These are phyloP conservation scores for Claviceps lovelessii DNA, from an alignment of 2,329 filamentous ascomycete species.

Conservation along the genomic window DNA sequence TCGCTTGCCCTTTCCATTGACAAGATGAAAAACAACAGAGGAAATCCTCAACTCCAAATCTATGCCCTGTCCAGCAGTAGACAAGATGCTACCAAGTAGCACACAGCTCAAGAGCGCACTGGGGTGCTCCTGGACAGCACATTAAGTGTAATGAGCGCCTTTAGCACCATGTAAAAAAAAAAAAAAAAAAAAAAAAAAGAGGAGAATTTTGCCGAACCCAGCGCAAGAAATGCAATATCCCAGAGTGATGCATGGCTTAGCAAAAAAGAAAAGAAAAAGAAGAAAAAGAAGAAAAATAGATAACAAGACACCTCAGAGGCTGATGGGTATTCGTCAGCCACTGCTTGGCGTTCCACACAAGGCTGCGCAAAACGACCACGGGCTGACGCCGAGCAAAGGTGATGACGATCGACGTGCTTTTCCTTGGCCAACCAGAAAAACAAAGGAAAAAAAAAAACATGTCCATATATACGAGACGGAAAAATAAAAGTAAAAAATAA, in stretches of 20 bases:
- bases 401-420: background rate
- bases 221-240: background rate
- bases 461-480: background rate
- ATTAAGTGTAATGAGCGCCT: background rate
- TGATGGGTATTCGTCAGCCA: background rate
- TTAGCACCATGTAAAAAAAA: background rate
- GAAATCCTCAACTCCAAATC: background rate
- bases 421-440: background rate
- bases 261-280: background rate
- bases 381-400: too few species aligned
- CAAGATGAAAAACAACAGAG: background rate
- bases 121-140: background rate
- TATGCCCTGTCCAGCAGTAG: background rate
- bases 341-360: background rate
- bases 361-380: background rate
- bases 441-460: background rate
- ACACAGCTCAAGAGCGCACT: background rate
- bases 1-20: background rate
- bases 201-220: background rate
- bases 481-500: background rate
- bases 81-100: background rate
- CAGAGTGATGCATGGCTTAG: background rate
- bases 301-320: background rate
- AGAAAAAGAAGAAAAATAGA: background rate
- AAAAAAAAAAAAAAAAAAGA: background rate